Percentiles rank a stretch among this genome's conserved stretches.
These are phyloP conservation scores for Sugiyamaella pinicola DNA, from an alignment of 1,139 yeast genomes.

Conservation along the genomic window DNA sequence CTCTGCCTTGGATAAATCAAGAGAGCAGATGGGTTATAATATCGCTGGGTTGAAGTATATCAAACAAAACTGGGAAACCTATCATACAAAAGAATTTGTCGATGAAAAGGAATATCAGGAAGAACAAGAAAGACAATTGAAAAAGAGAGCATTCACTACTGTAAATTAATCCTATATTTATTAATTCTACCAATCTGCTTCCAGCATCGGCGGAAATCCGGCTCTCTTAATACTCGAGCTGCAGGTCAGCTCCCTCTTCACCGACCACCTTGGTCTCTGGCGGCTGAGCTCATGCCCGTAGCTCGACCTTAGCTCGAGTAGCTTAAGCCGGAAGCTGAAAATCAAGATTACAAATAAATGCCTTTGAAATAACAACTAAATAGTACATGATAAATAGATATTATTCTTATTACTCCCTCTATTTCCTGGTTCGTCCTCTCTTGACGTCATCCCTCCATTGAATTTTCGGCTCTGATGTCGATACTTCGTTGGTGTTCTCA, in stretches of 20 bases:
- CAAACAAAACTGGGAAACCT: slow-evolving; percentile 75
- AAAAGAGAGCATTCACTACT: slow-evolving; percentile 63
- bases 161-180: slow-evolving; percentile 23
- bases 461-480: slow-evolving; percentile 20
- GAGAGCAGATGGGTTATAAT: slow-evolving; percentile 77
- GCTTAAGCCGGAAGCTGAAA: no score
- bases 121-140: slow-evolving; percentile 56
- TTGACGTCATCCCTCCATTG: slow-evolving; percentile 31
- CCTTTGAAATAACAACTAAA: slow-evolving; percentile 7
- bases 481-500: slow-evolving; percentile 18
- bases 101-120: slow-evolving; percentile 66
- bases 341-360: slow-evolving; percentile 5
- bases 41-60: slow-evolving; percentile 77
- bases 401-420: background rate
- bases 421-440: slow-evolving; percentile 19
- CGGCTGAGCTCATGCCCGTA: background rate
- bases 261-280: background rate
- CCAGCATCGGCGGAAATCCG: no score
- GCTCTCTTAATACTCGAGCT: no score
- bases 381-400: no score
- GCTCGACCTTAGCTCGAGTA: no score
- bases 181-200: no score
- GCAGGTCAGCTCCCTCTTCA: no score
- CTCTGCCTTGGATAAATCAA: slow-evolving; percentile 53
- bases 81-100: slow-evolving; percentile 71